Percentiles rank a stretch among this genome's conserved stretches.
These are phyloP conservation scores for Iberis pinnata DNA, from an alignment of 345 rosid genomes.

Conservation along the genomic window DNA sequence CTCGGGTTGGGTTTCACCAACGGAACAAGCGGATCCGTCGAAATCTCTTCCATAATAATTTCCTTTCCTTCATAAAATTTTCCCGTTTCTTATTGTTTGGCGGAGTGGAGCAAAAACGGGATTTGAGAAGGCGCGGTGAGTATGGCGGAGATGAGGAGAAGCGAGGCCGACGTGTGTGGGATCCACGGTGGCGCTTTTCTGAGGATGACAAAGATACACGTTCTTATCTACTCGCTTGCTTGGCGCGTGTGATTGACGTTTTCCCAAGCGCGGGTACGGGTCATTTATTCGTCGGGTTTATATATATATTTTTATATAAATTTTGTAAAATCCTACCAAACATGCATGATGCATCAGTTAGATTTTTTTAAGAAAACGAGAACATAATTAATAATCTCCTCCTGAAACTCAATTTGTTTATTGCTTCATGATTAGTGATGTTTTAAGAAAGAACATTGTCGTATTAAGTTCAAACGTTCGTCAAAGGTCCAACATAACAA, in stretches of 20 bases:
- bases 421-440: too few species aligned
- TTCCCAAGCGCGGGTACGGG: neutral
- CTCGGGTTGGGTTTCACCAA: constrained; percentile 45
- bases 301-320: too few species aligned
- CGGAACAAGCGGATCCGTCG: constrained; percentile 56
- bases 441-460: too few species aligned
- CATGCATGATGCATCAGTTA: too few species aligned
- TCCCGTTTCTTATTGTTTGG: neutral
- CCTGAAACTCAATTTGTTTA: too few species aligned
- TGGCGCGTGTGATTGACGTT: constrained; percentile 22
- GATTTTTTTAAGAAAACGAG: too few species aligned
- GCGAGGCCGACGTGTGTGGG: constrained; percentile 24
- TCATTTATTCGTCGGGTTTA: neutral
- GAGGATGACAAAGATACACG: constrained; percentile 31
- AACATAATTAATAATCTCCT: too few species aligned
- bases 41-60: constrained; percentile 34
- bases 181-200: constrained; percentile 33
- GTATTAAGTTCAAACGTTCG: too few species aligned
- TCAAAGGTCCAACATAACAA: too few species aligned
- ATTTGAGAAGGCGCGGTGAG: constrained; percentile 10
- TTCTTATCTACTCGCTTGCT: constrained; percentile 22
- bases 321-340: too few species aligned
- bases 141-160: constrained; percentile 25
- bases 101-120: neutral
- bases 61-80: neutral